A percentile compares a stretch with the other conserved stretches of the same genome.
Conservation (phyloP, 2,329 filamentous ascomycete genomes). For the Alternaria sp. region DNA sequence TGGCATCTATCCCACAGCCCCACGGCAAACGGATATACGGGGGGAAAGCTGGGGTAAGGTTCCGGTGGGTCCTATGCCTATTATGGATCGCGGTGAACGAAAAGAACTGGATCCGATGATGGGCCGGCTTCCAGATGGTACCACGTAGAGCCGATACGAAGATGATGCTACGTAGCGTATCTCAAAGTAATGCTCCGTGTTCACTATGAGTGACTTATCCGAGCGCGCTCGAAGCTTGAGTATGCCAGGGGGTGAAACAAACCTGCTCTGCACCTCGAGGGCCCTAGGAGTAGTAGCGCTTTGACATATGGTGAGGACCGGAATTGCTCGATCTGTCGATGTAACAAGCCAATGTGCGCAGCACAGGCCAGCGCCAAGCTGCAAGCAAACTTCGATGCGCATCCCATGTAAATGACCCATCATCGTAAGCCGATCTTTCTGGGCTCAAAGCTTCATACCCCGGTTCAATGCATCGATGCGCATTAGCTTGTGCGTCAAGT, state of each 20-base stretch:
- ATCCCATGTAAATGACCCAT: slow-evolving; percentile 1
- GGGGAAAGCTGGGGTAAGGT: slow-evolving; percentile 1
- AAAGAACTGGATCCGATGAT: background rate
- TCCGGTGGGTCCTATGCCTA: slow-evolving; percentile 11
- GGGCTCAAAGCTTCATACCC: background rate
- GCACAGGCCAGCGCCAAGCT: slow-evolving; percentile 8
- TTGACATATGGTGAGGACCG: background rate
- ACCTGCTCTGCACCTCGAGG: background rate
- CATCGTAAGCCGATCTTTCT: background rate
- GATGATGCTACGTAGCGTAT: background rate
- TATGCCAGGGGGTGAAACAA: background rate
- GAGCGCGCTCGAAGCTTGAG: background rate
- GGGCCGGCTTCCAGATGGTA: background rate
- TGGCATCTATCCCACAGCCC: slow-evolving; percentile 1
- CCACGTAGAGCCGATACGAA: background rate
- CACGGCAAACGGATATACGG: background rate
- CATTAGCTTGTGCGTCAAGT: background rate
- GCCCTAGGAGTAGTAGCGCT: background rate
- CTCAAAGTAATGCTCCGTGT: background rate
- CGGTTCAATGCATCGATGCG: background rate
- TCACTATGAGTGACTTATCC: background rate
- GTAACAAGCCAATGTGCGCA: background rate
- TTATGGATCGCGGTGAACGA: background rate
- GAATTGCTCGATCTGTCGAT: background rate
- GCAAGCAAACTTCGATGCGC: slow-evolving; percentile 12